These are phyloP conservation scores for Omphalotus olearius DNA, from an alignment of 1,284 basidiomycete species.

Conservation along the genomic window DNA sequence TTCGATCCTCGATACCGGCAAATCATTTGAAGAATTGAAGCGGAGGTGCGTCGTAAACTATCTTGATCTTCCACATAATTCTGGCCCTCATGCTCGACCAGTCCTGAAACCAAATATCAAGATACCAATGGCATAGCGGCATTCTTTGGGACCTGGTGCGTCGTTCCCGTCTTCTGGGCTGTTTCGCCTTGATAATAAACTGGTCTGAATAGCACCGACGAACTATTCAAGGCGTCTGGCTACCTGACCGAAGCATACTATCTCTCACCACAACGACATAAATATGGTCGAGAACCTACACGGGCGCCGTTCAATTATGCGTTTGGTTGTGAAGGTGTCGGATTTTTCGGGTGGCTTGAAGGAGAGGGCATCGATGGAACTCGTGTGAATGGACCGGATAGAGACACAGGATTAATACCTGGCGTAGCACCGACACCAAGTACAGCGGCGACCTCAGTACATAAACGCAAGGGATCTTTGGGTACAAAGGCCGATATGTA, in stretches of 20 bases:
- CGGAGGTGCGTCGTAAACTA: conserved; percentile 24
- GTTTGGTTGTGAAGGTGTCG: conserved; percentile 35
- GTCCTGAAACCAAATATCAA: conserved; percentile 56
- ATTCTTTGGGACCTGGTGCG: conserved; percentile 61
- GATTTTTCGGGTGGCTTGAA: conserved; percentile 57
- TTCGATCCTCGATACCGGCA: conserved; percentile 62
- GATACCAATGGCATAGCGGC: conserved; percentile 61
- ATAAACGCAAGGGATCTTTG: conserved; percentile 9
- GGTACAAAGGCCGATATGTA: conserved; percentile 6
- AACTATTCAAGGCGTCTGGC: conserved; percentile 65
- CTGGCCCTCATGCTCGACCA: conserved; percentile 18
- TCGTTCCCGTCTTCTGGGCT: conserved; percentile 7
- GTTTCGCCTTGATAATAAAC: neutral
- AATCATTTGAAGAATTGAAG: conserved; percentile 33
- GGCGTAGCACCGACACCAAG: conserved; percentile 1
- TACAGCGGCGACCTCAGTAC: neutral
- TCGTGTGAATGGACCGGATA: conserved; percentile 12
- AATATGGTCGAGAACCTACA: conserved; percentile 32
- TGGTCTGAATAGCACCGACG: conserved; percentile 50
- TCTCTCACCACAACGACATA: conserved; percentile 22
- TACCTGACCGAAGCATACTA: conserved; percentile 62
- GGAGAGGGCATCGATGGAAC: conserved; percentile 27
- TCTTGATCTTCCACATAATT: neutral
- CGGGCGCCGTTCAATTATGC: conserved; percentile 52
- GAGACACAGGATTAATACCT: conserved; percentile 2